Percentiles rank a stretch among this genome's conserved stretches.
Conservation (phyloP, 1,284 basidiomycete genomes). For the Puccinia horiana region DNA sequence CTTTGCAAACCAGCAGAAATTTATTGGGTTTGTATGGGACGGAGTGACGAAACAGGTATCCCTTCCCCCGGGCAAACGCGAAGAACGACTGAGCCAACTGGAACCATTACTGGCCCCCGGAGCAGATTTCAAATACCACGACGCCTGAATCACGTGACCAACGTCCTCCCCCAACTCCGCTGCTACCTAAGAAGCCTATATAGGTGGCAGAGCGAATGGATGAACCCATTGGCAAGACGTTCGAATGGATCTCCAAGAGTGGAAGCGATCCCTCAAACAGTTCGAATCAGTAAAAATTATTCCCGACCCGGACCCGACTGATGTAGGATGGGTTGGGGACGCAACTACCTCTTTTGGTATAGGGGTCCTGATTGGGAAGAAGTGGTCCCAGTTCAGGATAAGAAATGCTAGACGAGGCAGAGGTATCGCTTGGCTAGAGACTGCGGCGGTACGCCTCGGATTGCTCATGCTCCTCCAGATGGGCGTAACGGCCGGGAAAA, state of each 20-base stretch:
- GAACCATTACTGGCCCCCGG: neutral
- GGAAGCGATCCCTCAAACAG: neutral
- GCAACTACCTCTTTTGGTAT: too few relatives aligned
- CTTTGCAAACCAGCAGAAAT: neutral
- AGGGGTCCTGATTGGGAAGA: too few relatives aligned
- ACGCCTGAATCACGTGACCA: slow-evolving; percentile 6
- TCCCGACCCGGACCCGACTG: neutral
- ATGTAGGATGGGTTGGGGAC: too few relatives aligned
- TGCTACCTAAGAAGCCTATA: slow-evolving; percentile 25
- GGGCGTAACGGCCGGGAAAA: neutral
- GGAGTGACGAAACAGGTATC: too few relatives aligned
- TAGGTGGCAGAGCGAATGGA: neutral
- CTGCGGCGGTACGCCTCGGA: neutral
- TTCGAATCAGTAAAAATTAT: neutral
- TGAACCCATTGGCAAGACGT: neutral
- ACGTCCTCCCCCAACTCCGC: neutral
- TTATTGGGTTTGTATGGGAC: slow-evolving; percentile 9
- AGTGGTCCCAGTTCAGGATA: too few relatives aligned
- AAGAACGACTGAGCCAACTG: neutral
- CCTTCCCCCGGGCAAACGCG: too few relatives aligned
- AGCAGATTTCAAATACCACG: neutral
- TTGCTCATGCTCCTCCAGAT: neutral
- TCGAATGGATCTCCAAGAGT: neutral
- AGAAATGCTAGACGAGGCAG: neutral
- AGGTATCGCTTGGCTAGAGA: slow-evolving; percentile 8